Base-by-base conservation (phyloP, 495 filamentous ascomycete species). In the Trichoderma gamsii region DNA sequence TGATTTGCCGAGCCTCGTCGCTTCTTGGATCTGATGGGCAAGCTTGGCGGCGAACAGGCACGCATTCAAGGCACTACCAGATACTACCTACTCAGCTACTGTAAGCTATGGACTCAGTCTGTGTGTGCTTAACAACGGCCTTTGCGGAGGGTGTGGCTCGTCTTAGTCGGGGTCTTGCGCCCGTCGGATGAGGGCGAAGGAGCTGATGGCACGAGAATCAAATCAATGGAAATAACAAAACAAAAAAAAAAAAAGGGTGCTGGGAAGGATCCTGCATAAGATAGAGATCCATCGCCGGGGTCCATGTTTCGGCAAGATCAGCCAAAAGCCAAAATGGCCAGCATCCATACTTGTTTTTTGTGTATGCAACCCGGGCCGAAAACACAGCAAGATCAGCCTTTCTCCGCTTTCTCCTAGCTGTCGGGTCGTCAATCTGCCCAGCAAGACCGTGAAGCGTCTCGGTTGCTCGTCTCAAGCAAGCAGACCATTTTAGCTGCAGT, bases 401-500 rank as follows among this genome's bases (percentile, higher is more conserved):
- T 56, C 51, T n/a, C 16, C 51, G n/a, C 35, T 38, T 38, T 56
- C 51, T 56, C 18, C 21, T 56, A 7, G 51, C 56, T 61, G 56
- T 13, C 56, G 56, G 56, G 56, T 52, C 18, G n/a, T 11, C 12
- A 3, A 46, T 56, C 9, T 21, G 6, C 1, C 23, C 23, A 27
- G 1, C 25, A 25, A 61, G 25, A 32, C 56, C 56, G 11, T 32
- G 56, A 21, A 29, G 29, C 29, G 29, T 29, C 29, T 29, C n/a
- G n/a, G n/a, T n/a, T n/a, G n/a, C n/a, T n/a, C 29, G 49, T 23
- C 49, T 52, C 49, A 25, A 38, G 56, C 56, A 32, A 8, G 27
- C 18, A 61, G n/a, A 9, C 56, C 56, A 61, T 61, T 52, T 52
- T 61, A 61, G 56, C 56, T 61, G 56, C 56, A 61, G 56, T 61